These are phyloP conservation scores for Crithidia acanthocephali DNA, from an alignment of 208 protist species.

Conservation along the genomic window DNA sequence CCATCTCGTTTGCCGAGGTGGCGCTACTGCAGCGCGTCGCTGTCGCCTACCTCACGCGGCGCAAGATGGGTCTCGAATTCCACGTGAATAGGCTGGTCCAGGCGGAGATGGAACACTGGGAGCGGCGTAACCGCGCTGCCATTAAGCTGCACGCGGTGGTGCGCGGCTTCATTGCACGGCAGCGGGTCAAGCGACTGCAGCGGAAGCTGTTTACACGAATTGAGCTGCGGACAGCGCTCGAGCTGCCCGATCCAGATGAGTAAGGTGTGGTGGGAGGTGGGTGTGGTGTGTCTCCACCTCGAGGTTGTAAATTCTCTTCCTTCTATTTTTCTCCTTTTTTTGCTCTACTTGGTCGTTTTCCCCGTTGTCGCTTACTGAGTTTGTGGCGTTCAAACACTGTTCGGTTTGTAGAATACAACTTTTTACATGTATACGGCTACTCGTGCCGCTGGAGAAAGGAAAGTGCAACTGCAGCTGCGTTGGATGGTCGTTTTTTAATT, in stretches of 20 bases:
- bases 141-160: conserved; percentile 53
- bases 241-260: conserved; percentile 43
- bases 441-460: too few relatives aligned
- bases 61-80: conserved; percentile 35
- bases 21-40: conserved; percentile 51
- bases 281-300: too few relatives aligned
- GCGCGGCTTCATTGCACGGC: conserved; percentile 51
- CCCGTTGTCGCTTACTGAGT: too few relatives aligned
- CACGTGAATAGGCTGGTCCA: conserved; percentile 29
- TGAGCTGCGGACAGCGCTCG: conserved; percentile 47
- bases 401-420: too few relatives aligned
- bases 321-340: too few relatives aligned
- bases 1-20: conserved; percentile 41
- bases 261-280: too few relatives aligned
- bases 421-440: too few relatives aligned
- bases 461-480: too few relatives aligned
- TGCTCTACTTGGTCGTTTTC: too few relatives aligned
- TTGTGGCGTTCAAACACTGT: too few relatives aligned
- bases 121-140: conserved; percentile 40
- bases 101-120: conserved; percentile 42
- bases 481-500: too few relatives aligned
- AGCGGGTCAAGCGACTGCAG: conserved; percentile 46
- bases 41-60: conserved; percentile 34
- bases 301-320: too few relatives aligned
- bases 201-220: conserved; percentile 46